Base-by-base conservation (phyloP, 208 protist genomes). In the Trypanosoma brucei region DNA sequence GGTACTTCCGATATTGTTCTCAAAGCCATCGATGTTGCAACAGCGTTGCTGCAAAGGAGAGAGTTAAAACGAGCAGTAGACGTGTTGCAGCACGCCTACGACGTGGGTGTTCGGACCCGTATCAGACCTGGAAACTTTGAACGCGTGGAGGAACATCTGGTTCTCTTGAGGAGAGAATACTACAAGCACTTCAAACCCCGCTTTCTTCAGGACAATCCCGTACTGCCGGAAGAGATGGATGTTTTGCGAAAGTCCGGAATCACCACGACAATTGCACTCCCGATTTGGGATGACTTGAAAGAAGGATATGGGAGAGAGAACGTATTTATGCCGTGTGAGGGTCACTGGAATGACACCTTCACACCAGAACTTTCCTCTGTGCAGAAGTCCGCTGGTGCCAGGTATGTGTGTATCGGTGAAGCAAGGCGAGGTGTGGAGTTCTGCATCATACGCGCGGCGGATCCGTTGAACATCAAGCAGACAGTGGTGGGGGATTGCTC, bases 401-500 rank as follows among this genome's bases (percentile, higher is more conserved):
- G 70, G n/a, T 75, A 75, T 50, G 9, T 75, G 8, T 68, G 67
- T 30, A 57, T 64, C 14, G 53, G 67, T n/a, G 58, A 59, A 34
- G 54, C 62, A 37, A 61, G 58, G 39, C 65, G 51, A 9, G 38
- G 50, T 7, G 22, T 6, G 4, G 54, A 54, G 31, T 51, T 75
- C 46, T 75, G 73, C 35, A 80, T 94, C 3, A 64, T 91, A 46
- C 62, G 70, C 51, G 69, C 83, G 35, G 84, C 85, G 2, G 84
- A 93, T 62, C 90, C 90, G 35, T 54, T 94, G 65, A 78, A 81
- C 58, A 87, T 96, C 14, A 76, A 72, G 52, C 92, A 96, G 67
- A 88, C 78, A 34, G 79, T 92, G 22, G 88, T 96, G 11, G 83
- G 83, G 5, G 88, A 96, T 72, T 96, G 88, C 73, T 88, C 84